A percentile compares a stretch with the other conserved stretches of the same genome.
phyloP scores from a whole-genome alignment of 2,329 filamentous ascomycete genomes.

The Aspergillus awamori region DNA sequence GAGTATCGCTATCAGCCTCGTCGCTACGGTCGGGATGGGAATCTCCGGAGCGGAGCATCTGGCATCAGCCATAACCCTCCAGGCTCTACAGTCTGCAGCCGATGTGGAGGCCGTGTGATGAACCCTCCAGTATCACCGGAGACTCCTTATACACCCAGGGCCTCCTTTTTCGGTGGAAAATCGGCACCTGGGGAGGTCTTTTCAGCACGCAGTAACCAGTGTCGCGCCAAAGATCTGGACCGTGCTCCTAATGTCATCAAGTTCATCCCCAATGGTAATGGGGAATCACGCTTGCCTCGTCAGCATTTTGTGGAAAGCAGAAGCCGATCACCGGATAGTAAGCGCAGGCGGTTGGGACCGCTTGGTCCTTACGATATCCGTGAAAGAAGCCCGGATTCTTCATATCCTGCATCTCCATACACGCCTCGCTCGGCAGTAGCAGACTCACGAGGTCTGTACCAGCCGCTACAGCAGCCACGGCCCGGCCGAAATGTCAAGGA shows the following conservation, averaged over 20 bases:
- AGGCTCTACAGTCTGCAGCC: constrained; percentile 42
- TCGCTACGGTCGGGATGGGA: constrained; percentile 61
- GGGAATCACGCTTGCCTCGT: constrained; percentile 28
- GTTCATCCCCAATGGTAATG: constrained; percentile 21
- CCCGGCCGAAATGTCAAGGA: constrained; percentile 35
- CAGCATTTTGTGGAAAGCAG: constrained; percentile 35
- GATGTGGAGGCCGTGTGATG: constrained; percentile 53
- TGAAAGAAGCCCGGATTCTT: constrained; percentile 42
- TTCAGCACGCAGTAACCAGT: constrained; percentile 27
- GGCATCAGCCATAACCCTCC: constrained; percentile 41
- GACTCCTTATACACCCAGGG: constrained; percentile 43
- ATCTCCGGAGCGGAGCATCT: constrained; percentile 38
- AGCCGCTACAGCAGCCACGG: constrained; percentile 61
- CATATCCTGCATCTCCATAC: constrained; percentile 49
- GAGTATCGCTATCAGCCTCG: constrained; percentile 93
- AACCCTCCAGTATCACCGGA: constrained; percentile 48
- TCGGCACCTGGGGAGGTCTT: constrained; percentile 34
- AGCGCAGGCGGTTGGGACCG: constrained; percentile 64
- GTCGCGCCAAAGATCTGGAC: constrained; percentile 27
- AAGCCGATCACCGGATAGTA: constrained; percentile 58
- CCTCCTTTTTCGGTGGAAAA: constrained; percentile 35
- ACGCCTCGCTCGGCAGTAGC: constrained; percentile 46
- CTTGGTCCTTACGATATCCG: constrained; percentile 41
- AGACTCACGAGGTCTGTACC: constrained; percentile 38
- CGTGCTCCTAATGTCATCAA: constrained; percentile 30